Percentiles rank a stretch among this genome's conserved stretches.
phyloP scores from a whole-genome alignment of 345 rosid genomes.

The Chamaenerion angustifolium region DNA sequence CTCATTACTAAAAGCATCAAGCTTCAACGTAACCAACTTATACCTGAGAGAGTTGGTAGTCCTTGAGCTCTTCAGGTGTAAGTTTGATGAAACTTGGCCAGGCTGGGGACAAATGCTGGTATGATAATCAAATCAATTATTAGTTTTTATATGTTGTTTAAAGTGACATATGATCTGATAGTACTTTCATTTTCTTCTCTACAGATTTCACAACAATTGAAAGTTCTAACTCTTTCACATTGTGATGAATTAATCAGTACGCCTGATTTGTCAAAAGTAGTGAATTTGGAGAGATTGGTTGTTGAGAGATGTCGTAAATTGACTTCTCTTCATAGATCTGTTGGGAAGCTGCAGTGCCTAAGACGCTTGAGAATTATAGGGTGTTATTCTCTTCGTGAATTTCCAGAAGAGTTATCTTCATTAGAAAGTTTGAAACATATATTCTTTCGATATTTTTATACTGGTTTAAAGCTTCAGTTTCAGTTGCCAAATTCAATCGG shows the following conservation, averaged over 20 bases:
- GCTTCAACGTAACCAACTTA: neutral
- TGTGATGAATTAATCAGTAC: neutral
- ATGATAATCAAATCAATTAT: neutral
- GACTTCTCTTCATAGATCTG: neutral
- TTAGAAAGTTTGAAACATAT: too few species aligned
- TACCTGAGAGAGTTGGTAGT: too few species aligned
- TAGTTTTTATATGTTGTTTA: too few species aligned
- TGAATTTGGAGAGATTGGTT: neutral
- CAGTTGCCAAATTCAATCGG: too few species aligned
- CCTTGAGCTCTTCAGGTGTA: neutral
- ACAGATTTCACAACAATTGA: neutral
- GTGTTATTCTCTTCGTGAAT: neutral
- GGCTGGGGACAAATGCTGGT: constrained; percentile 2
- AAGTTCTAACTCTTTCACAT: neutral
- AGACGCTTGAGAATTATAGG: neutral
- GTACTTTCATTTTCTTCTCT: neutral
- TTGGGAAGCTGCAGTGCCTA: neutral
- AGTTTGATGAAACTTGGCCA: neutral
- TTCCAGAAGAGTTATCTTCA: too few species aligned
- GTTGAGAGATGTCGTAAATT: neutral
- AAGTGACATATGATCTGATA: neutral
- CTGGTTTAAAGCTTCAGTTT: too few species aligned
- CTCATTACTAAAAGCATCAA: neutral
- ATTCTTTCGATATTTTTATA: too few species aligned
- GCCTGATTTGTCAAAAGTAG: neutral